These are phyloP conservation scores for Citrullus colocynthis DNA, from an alignment of 306 rosid species.

Conservation along the genomic window DNA sequence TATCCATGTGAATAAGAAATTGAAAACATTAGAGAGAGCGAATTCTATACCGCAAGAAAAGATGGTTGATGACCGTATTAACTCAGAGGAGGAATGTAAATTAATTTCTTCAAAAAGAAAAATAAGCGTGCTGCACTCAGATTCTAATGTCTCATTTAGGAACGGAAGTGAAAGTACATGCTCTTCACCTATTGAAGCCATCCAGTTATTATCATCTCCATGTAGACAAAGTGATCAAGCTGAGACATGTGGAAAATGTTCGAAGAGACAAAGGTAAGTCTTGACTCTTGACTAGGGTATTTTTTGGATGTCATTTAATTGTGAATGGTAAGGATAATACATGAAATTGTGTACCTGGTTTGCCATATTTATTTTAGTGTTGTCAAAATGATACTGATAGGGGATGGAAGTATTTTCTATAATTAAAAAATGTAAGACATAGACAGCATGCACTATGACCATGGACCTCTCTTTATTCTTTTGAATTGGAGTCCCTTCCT, in stretches of 20 bases:
- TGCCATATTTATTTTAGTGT: neutral
- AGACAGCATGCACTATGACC: neutral
- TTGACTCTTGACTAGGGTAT: neutral
- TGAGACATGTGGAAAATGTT: slow-evolving; percentile 22
- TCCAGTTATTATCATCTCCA: slow-evolving; percentile 16
- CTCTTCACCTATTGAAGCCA: slow-evolving; percentile 17
- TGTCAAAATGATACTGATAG: neutral
- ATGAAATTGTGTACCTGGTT: neutral
- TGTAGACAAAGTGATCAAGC: slow-evolving; percentile 9
- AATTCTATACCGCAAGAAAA: slow-evolving; percentile 14
- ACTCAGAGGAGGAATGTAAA: slow-evolving; percentile 18
- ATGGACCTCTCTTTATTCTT: neutral
- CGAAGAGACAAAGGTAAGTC: slow-evolving; percentile 44
- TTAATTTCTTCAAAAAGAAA: slow-evolving; percentile 36
- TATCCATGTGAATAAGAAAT: slow-evolving; percentile 12
- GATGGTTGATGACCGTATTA: slow-evolving; percentile 8
- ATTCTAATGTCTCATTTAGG: slow-evolving; percentile 24
- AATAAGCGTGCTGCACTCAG: slow-evolving; percentile 22
- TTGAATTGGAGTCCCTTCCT: neutral
- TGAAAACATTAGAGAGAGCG: slow-evolving; percentile 12
- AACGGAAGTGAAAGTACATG: slow-evolving; percentile 21
- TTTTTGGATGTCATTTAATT: neutral
- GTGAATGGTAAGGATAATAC: neutral
- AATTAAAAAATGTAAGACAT: neutral
- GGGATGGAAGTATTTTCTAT: neutral